These are phyloP conservation scores for Sugiyamaella grinbergsii DNA, from an alignment of 1,139 yeast genomes.

Conservation along the genomic window DNA sequence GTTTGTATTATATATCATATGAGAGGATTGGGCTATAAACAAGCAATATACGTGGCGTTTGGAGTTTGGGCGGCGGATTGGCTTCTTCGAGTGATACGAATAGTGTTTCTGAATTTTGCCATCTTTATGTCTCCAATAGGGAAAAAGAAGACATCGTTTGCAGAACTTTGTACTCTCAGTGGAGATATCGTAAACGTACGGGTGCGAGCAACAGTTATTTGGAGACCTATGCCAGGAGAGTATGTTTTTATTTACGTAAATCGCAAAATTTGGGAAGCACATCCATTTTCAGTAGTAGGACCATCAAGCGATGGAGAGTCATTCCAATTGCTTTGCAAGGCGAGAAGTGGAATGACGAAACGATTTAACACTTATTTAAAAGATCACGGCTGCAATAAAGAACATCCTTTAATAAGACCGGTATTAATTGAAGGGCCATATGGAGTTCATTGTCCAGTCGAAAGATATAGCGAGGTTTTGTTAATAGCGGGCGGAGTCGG, in stretches of 20 bases:
- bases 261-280: constrained; percentile 53
- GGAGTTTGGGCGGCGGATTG: constrained; percentile 50
- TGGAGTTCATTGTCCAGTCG: constrained; percentile 56
- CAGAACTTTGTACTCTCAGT: constrained; percentile 43
- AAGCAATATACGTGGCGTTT: constrained; percentile 47
- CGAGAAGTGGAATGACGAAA: constrained; percentile 42
- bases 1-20: constrained; percentile 55
- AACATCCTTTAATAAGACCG: constrained; percentile 34
- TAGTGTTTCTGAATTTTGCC: constrained; percentile 48
- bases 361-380: constrained; percentile 36
- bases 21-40: constrained; percentile 51
- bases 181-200: constrained; percentile 39
- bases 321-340: constrained; percentile 44
- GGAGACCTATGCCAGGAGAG: constrained; percentile 61
- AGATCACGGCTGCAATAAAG: constrained; percentile 30
- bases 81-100: constrained; percentile 44
- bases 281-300: constrained; percentile 64
- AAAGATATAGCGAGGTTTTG: constrained; percentile 55
- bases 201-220: constrained; percentile 41
- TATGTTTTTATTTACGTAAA: constrained; percentile 61
- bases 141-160: constrained; percentile 40
- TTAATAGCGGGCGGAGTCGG: constrained; percentile 77
- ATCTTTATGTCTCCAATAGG: constrained; percentile 39
- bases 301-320: constrained; percentile 42
- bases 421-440: constrained; percentile 68